phyloP scores from a whole-genome alignment of 441 rosid genomes.

The Theobroma grandiflorum region DNA sequence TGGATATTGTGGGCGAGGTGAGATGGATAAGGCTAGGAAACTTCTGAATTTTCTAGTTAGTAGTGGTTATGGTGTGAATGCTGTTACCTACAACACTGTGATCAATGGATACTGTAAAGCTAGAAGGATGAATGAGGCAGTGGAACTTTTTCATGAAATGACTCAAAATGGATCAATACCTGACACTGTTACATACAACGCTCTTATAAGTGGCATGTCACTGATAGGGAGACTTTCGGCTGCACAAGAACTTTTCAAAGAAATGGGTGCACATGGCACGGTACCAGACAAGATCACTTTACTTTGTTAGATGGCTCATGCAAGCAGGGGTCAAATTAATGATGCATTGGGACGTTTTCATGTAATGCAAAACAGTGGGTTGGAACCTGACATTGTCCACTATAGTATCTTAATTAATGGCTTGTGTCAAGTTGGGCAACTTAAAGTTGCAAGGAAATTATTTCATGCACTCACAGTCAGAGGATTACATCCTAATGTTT shows the following conservation, averaged over 20 bases:
- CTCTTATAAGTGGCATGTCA: constrained; percentile 21
- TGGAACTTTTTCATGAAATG: constrained; percentile 26
- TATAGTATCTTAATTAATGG: constrained; percentile 37
- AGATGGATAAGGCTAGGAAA: constrained; percentile 21
- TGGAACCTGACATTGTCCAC: constrained; percentile 30
- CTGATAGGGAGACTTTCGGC: background rate
- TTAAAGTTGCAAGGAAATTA: constrained; percentile 29
- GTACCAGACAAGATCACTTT: constrained; percentile 35
- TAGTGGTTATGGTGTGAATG: constrained; percentile 1
- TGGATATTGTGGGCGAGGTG: constrained; percentile 25
- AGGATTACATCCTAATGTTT: constrained; percentile 29
- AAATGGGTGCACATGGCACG: constrained; percentile 30
- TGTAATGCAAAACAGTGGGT: constrained; percentile 36
- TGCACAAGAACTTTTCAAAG: constrained; percentile 26
- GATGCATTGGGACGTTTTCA: constrained; percentile 38
- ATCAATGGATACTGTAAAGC: constrained; percentile 25
- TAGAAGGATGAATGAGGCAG: constrained; percentile 21
- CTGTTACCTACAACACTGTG: constrained; percentile 24
- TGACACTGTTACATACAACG: constrained; percentile 16
- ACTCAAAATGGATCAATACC: constrained; percentile 3
- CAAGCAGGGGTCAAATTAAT: constrained; percentile 42
- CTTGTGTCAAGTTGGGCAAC: constrained; percentile 33
- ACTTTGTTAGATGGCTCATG: constrained; percentile 41
- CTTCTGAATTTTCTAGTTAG: background rate
- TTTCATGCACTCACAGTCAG: constrained; percentile 30